phyloP scores from a whole-genome alignment of 1,139 yeast genomes.

The Lodderomyces parapsilosis region DNA sequence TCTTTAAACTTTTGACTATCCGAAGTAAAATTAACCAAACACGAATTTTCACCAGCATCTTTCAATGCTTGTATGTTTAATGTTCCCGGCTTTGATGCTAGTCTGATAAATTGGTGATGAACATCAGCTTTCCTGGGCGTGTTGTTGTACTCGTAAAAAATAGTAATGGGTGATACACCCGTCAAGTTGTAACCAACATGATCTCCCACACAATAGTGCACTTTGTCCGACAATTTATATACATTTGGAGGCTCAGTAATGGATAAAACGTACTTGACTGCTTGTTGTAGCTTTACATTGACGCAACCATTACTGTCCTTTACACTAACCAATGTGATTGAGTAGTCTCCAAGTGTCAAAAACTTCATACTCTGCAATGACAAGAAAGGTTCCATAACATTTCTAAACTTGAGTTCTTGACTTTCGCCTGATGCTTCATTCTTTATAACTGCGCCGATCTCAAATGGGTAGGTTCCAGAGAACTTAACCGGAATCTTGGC shows the following conservation, averaged over 20 bases:
- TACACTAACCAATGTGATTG: conserved; percentile 55
- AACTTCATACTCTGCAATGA: conserved; percentile 15
- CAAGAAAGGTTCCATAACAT: conserved; percentile 17
- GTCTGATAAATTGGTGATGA: conserved; percentile 54
- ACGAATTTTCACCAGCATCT: conserved; percentile 72
- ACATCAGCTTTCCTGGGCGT: conserved; percentile 59
- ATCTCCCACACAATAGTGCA: conserved; percentile 86
- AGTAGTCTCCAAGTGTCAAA: conserved; percentile 48
- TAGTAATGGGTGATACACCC: conserved; percentile 78
- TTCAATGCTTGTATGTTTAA: conserved; percentile 65
- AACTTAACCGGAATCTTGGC: conserved; percentile 53
- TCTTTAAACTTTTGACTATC: conserved; percentile 36
- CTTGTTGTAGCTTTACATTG: conserved; percentile 36
- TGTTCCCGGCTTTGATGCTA: conserved; percentile 80
- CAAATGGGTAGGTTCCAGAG: conserved; percentile 65
- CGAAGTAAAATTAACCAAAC: conserved; percentile 59
- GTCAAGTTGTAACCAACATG: conserved; percentile 71
- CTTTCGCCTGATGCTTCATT: conserved; percentile 31
- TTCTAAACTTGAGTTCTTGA: conserved; percentile 15
- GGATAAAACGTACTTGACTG: conserved; percentile 43
- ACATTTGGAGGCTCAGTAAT: conserved; percentile 80
- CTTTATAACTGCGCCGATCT: conserved; percentile 49
- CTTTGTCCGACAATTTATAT: conserved; percentile 31
- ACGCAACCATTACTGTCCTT: conserved; percentile 73
- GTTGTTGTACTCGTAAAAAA: conserved; percentile 73